Evolutionary conservation across 768 basidiomycete genomes (phyloP).

Genomic region (Suillus plorans): DNA sequence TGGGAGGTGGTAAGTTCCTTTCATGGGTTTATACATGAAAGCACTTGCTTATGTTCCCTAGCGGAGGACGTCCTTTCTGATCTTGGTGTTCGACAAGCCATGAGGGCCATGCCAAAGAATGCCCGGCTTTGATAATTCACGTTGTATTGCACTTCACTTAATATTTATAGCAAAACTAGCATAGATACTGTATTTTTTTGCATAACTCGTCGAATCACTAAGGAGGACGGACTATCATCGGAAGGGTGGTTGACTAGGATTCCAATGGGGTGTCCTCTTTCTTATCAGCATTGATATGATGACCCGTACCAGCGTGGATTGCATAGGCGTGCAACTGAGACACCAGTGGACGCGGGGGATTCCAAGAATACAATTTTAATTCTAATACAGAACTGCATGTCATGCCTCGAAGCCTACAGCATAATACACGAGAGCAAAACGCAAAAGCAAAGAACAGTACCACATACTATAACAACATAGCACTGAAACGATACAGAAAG

Average conservation of each 20-base stretch:
- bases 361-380: neutral
- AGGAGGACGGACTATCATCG: no score
- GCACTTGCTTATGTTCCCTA: slow-evolving; percentile 19
- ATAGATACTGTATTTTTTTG: neutral
- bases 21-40: neutral
- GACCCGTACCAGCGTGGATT: no score
- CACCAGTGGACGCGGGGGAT: neutral
- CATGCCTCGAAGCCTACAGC: neutral
- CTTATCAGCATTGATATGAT: no score
- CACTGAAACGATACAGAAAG: neutral
- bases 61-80: slow-evolving; percentile 79
- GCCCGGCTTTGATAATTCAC: slow-evolving; percentile 47
- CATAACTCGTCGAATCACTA: neutral
- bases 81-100: slow-evolving; percentile 79
- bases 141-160: neutral
- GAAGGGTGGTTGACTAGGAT: no score
- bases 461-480: slow-evolving; percentile 2
- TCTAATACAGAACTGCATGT: neutral
- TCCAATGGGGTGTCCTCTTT: no score
- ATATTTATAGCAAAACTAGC: no score
- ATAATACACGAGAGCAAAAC: slow-evolving; percentile 2
- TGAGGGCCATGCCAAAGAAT: slow-evolving; percentile 72
- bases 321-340: neutral
- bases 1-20: slow-evolving; percentile 57
- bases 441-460: slow-evolving; percentile 1